Evolutionary conservation across 164 flowering plant genomes (phyloP), one percentile per base, ranked within the genome.

Genomic region (Vitis labrusca): DNA sequence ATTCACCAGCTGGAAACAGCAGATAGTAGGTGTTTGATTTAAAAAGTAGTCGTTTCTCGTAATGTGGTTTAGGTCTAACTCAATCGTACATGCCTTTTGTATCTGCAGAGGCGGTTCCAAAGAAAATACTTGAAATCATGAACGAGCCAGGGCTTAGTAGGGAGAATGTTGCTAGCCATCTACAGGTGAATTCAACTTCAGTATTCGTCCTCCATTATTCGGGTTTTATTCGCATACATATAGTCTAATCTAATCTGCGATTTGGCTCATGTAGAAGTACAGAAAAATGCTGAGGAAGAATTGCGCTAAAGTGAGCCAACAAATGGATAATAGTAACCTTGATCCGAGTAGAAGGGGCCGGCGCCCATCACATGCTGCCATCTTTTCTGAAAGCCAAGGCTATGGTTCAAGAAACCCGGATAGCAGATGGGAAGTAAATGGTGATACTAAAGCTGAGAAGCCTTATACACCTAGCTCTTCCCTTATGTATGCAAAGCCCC

Each of bases 141-240:
- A 69, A 79, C 58, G 74, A 51, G 15, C 83, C 82, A 1, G 61
- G 55, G 19, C 71, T 81, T 14, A 79, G 74, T 14, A 71, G 86
- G 30, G 81, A 71, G 57, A 75, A 77, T 50, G 73, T 83, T 72
- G 81, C 82, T 9, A 80, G 84, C 69, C 86, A 83, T 68, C 81
- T 83, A 17, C 86, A 83, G 78, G 86, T 81, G 30, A 70, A 61
- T 71, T 29, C 14, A 27, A 14, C 61, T n/a, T 55, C 8, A 15
- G 16, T 11, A 55, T 1, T 4, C 23, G 9, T 15, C 5, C 23
- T 55, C 19, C 17, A 55, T 55, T 55, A 55, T 23, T 23, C 27
- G 27, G 27, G 27, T 23, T 23, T 23, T 23, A 23, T 23, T 23
- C 27, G 27, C 27, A 23, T 23, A 23, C 27, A 23, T 23, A 23